Evolutionary conservation across 176 grass and related monocot species (phyloP), one percentile per base, ranked within the genome.

Genomic region (Thinopyrum elongatum): DNA sequence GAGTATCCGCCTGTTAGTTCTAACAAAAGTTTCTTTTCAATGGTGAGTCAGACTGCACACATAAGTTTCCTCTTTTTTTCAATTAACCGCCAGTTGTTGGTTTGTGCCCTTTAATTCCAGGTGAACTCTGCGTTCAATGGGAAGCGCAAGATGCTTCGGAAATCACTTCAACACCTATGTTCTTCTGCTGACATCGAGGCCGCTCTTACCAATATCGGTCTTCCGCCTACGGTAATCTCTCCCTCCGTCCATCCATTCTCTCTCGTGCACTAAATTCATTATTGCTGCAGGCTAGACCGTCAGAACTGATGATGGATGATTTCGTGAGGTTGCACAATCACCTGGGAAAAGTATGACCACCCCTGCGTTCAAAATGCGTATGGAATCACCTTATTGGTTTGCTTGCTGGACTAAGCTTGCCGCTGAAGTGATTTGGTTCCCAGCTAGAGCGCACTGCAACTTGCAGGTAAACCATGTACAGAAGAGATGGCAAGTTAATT

Each of bases 91-190:
- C 21, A 26, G 59, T 28, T 80, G 14, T 78, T 62, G 25, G 51
- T 21, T 81, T 16, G 1, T 79, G 33, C 69, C 38, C 44, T 42
- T 91, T 30, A 53, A 67, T 69, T 92, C 8, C 38, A 98, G 96
- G 92, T 95, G 67, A 98, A 92, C 73, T 98, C 91, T 1, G 93
- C 93, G 44, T 98, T 98, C 82, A 92, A 89, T 84, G 96, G 96
- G 29, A 98, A 98, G 80, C 90, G 96, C 64, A 98, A 98, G 90
- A 98, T 98, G 96, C 85, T 98, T 84, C 89, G 92, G 47, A 95
- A 94, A 86, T 94, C 93, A 53, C 93, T 98, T 87, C 93, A 95
- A 15, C 86, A 95, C 60, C 64, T 98, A 78, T 82, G 78, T 73
- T 83, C 91, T 78, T 84, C 96, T 82, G 27, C 41, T 63, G 88